Evolutionary conservation across 768 basidiomycete genomes (phyloP), one percentile per base, ranked within the genome.

Genomic region (Leccinum sublutescens): DNA sequence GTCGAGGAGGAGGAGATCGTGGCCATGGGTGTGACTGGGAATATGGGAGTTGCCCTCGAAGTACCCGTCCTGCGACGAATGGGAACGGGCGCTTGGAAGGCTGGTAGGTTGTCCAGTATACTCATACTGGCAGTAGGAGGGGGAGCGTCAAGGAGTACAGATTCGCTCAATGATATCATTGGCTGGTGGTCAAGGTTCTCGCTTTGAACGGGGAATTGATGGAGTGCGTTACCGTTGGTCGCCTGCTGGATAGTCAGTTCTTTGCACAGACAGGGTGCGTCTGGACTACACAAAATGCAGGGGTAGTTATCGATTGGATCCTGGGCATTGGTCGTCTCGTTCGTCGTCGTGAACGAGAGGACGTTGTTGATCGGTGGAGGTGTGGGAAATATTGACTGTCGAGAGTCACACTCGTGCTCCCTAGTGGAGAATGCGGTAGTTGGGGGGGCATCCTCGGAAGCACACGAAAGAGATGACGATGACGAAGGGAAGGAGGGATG

Each of bases 81-180:
- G 33, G 92, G 91, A 27, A 95, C 85, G 2, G 93, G 82, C 0
- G 91, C 85, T 65, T 93, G 88, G 70, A 89, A 93, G 10, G 85
- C 81, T 38, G 91, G 89, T 1, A 91, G 80, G 64, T 89, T 85
- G 58, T 91, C 89, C 43, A 91, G 79, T 56, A 89, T 87, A 53
- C 86, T 91, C n/a, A 75, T 60, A 31, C 71, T 62, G 50, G 71
- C 60, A 21, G 72, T 62, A n/a, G 74, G 49, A 21, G 43, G 43
- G 5, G 74, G 63, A 8, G 69, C 43, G n/a, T 65, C 62, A 9
- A 71, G 58, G 19, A 66, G 71, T 47, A 74, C 60, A 60, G 73
- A 38, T 66, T 71, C 56, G 54, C 66, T 56, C 64, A 73, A 54
- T 25, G 70, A 57, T 38, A 59, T 48, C 29, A 45, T 67, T 62